Evolutionary conservation across 2,329 filamentous ascomycete genomes (phyloP).

Genomic region (Cladorrhinum sp.): DNA sequence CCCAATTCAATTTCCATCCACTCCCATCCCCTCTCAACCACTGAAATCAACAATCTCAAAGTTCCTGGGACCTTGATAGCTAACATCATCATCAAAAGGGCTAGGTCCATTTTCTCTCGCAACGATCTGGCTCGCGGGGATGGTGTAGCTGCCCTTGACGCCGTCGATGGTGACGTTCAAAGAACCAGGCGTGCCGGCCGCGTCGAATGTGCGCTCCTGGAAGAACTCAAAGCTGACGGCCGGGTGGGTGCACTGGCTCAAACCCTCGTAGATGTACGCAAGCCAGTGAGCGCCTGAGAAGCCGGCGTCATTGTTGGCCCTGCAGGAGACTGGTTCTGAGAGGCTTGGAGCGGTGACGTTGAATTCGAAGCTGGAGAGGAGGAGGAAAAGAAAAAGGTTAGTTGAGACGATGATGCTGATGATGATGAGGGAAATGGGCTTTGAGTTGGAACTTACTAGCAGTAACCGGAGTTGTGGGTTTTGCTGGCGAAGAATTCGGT

Average conservation of each 20-base stretch:
- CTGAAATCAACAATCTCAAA: slow-evolving; percentile 7
- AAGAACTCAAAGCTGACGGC: slow-evolving; percentile 13
- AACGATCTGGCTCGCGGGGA: slow-evolving; percentile 10
- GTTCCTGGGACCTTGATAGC: slow-evolving; percentile 8
- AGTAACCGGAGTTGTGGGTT: not conserved
- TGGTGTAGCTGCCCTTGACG: slow-evolving; percentile 3
- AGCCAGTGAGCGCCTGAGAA: slow-evolving; percentile 14
- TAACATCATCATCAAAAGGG: slow-evolving; percentile 18
- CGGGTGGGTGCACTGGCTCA: slow-evolving; percentile 5
- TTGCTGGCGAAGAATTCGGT: slow-evolving; percentile 7
- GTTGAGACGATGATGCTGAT: too few species aligned
- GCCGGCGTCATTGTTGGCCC: slow-evolving; percentile 3
- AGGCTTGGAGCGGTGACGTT: slow-evolving; percentile 4
- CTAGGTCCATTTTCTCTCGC: slow-evolving; percentile 9
- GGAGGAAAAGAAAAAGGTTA: not conserved
- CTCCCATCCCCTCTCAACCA: not conserved
- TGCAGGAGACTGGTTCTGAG: not conserved
- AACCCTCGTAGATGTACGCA: slow-evolving; percentile 1
- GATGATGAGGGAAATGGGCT: not conserved
- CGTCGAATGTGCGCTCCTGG: not conserved
- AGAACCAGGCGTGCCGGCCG: not conserved
- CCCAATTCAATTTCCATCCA: too few species aligned
- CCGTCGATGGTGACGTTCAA: slow-evolving; percentile 14
- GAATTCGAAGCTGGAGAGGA: slow-evolving; percentile 6
- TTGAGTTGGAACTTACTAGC: not conserved